Base-by-base conservation (phyloP, 768 basidiomycete genomes). In the Amanita fuliginea region DNA sequence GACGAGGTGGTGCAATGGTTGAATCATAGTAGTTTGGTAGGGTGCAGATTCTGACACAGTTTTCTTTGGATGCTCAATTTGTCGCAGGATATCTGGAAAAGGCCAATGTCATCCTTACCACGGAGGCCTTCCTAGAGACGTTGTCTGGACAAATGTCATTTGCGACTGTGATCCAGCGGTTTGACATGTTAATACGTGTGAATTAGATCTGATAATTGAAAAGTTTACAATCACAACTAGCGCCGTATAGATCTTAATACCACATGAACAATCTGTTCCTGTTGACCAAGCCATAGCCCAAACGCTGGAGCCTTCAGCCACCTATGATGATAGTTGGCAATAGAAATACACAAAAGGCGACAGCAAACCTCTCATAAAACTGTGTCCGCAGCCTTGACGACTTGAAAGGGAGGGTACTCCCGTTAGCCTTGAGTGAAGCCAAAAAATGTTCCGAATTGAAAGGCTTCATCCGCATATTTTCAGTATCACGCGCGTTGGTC, bases 231-330 rank as follows among this genome's bases (percentile, higher is more conserved):
- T 34, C 22, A 42, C 16, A 33, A 49, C 21, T 28, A 32, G 3
- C 22, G 41, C 24, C 19, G 24, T 37, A 43, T 43, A 26, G 33
- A 42, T 32, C 35, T 67, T 59, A 87, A 62, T 33, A 81, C 76
- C 21, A 63, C 67, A 51, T 78, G 73, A 36, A 89, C 80, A 42
- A 85, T 76, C 28, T 77, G 75, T 56, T 89, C 87, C 63, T 89
- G 87, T 53, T 72, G 71, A 9, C 81, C 81, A 22, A 92, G 67
- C 87, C 88, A 92, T 35, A 83, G 54, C 14, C 83, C 87, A 64
- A 92, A 92, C 6, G 80, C 76, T 1, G 84, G 82, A 2, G 80
- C 81, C 57, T 80, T 76, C 35, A 91, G 56, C 81, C 87, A 89
- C 45, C 72, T 69, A 26, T 50, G 35, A 30, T 10, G 14, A 47